Conservation (phyloP, 108 stramenopile species). For the Cyclotella cryptica region DNA sequence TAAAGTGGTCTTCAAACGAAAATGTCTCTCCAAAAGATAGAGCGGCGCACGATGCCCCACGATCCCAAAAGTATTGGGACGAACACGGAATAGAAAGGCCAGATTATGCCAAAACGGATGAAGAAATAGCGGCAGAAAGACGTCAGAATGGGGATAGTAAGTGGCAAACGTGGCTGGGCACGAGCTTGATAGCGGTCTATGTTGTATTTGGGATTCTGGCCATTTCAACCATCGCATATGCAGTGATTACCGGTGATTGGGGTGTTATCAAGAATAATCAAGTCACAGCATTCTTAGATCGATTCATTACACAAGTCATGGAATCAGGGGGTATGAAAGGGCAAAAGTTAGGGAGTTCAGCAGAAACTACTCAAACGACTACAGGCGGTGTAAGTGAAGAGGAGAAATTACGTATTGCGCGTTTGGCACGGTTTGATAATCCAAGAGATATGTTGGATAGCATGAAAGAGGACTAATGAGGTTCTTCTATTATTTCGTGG, state of each 20-base stretch:
- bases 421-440: constrained; percentile 47
- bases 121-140: constrained; percentile 62
- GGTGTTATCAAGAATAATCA: constrained; percentile 25
- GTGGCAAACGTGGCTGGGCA: constrained; percentile 5
- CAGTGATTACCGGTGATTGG: constrained; percentile 27
- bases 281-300: constrained; percentile 12
- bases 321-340: constrained; percentile 19
- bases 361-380: background rate
- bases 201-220: background rate
- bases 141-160: background rate
- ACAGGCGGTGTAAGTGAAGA: constrained; percentile 19
- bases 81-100: constrained; percentile 72
- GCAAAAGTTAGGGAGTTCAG: constrained; percentile 31
- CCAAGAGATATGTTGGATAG: constrained; percentile 34
- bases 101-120: constrained; percentile 80
- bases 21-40: constrained; percentile 33
- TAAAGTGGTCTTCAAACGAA: constrained; percentile 49
- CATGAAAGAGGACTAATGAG: constrained; percentile 40
- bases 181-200: background rate
- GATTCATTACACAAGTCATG: constrained; percentile 10
- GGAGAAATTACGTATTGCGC: constrained; percentile 28
- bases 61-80: constrained; percentile 76
- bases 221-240: constrained; percentile 10
- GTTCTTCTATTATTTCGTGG: constrained; percentile 15
- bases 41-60: constrained; percentile 58